Base-by-base conservation (phyloP, 257 asterid species). In the Nicotiana benthamiana region DNA sequence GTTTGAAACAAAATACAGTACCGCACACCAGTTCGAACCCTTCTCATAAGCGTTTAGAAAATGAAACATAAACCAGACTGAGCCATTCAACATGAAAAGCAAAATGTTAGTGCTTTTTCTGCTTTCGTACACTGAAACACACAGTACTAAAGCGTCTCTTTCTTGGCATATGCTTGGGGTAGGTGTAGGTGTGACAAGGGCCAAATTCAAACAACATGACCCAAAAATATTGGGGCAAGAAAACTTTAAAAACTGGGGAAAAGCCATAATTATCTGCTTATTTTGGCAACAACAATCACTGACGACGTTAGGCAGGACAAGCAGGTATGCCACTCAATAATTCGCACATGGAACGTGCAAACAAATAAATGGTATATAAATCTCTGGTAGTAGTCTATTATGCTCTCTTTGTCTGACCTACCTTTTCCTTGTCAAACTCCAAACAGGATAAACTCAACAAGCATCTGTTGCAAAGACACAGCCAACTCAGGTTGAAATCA, bases 341-440 rank as follows among this genome's bases (percentile, higher is more conserved):
- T 84, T 51, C 54, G 79, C 86, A 82, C 82, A 85, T 75, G 88
- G 60, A 24, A 67, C 43, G 18, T 56, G 62, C 62, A 63, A 20
- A 62, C 72, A 66, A 30, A 65, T 36, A 4, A 28, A 11, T 15
- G 54, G 53, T 20, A 40, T 32, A 66, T 66, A 66, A 32, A 32
- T 32, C 51, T 26, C 9, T 24, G 40, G 40, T 62, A 62, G 40
- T 5, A 62, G 68, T 62, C 40, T 11, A 26, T 62, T 28, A 62
- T 62, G 36, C 34, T 61, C 5, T 22, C 3, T 28, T 11, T 20
- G 40, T 7, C 60, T 43, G 59, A 46, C 78, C 60, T 6, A 46
- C 78, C 78, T 46, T 51, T 74, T 48, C 79, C n/a, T 48, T 48
- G 43, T 15, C 79, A 48, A 74, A 48, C 51, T 48, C 79, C 61